Percentiles rank a stretch among this genome's conserved stretches.
phyloP scores from a whole-genome alignment of 257 asterid species.

The Haberlea rhodopensis region DNA sequence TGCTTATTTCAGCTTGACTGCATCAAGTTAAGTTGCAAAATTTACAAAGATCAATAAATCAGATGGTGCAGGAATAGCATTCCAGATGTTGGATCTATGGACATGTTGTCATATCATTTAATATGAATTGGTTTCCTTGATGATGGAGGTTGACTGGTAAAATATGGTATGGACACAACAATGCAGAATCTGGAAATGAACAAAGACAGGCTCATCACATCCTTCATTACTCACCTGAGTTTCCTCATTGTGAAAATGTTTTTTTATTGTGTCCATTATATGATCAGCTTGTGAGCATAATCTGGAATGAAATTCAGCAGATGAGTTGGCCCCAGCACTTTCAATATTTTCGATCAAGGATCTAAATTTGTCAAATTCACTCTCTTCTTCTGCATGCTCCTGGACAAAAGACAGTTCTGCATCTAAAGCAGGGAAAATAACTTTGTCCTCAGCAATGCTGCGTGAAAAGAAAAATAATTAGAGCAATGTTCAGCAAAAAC shows the following conservation, averaged over 20 bases:
- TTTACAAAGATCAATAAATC: neutral
- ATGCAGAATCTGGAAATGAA: neutral
- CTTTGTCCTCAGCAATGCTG: slow-evolving; percentile 99
- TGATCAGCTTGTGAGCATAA: slow-evolving; percentile 90
- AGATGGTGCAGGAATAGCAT: slow-evolving; percentile 10
- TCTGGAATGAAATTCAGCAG: slow-evolving; percentile 77
- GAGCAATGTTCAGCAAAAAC: neutral
- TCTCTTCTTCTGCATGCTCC: slow-evolving; percentile 98
- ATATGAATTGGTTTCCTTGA: too few species aligned
- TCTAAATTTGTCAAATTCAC: slow-evolving; percentile 82
- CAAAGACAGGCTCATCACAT: neutral
- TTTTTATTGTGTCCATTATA: slow-evolving; percentile 77
- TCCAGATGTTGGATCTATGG: neutral
- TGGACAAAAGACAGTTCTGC: slow-evolving; percentile 82
- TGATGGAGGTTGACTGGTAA: neutral
- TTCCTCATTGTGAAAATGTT: slow-evolving; percentile 88
- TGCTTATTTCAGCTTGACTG: neutral
- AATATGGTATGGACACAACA: too few species aligned
- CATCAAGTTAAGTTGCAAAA: neutral
- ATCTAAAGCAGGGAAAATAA: slow-evolving; percentile 93
- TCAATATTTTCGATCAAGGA: slow-evolving; percentile 82
- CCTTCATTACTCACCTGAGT: slow-evolving; percentile 50
- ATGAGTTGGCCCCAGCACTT: slow-evolving; percentile 82
- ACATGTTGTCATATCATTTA: too few species aligned
- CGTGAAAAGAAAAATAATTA: slow-evolving; percentile 26